Base-by-base conservation (phyloP, 371 early-diverging fungal genomes). In the Actinomortierella ambigua region DNA sequence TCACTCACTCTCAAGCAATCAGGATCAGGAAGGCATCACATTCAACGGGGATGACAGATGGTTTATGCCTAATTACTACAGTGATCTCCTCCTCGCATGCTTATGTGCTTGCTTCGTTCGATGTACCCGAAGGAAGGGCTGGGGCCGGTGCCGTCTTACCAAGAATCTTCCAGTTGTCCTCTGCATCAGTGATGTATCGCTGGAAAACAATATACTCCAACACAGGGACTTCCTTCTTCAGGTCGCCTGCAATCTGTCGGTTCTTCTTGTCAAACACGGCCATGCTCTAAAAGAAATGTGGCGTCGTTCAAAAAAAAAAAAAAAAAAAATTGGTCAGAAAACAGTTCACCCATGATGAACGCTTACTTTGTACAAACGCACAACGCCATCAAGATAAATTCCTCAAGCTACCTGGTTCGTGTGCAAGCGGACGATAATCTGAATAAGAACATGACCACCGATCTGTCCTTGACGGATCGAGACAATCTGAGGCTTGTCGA, bases 201-300 rank as follows among this genome's bases (percentile, higher is more conserved):
- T 92, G 92, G 77, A 89, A 88, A 6, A 91, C 89, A 50, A 88
- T 78, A 57, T 89, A 88, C 67, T 91, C 91, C 28, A 79, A 68
- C 13, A 90, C 81, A 41, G 79, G 83, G 47, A 83, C 83, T 15
- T 83, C 63, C 63, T 84, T 86, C 61, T 83, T 78, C 44, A 82
- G 80, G 57, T 83, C 84, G 29, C 84, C 86, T 43, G 82, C 87
- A 40, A 83, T 77, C 44, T 84, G 50, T 44, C 78, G 76, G 66
- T 83, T 81, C 75, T 82, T 82, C 67, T 83, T 85, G 63, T 86
- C 80, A 65, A 75, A 85, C 40, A 82, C 82, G 54, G 85, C 83
- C 79, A 89, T 87, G 5, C 82, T 81, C 85, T 84, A 70, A 17
- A 55, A 28, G 18, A 27, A 7, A 18, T 11, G 15, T 20, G 24